phyloP scores from a whole-genome alignment of 2,329 filamentous ascomycete genomes.

The Trichophyton rubrum region DNA sequence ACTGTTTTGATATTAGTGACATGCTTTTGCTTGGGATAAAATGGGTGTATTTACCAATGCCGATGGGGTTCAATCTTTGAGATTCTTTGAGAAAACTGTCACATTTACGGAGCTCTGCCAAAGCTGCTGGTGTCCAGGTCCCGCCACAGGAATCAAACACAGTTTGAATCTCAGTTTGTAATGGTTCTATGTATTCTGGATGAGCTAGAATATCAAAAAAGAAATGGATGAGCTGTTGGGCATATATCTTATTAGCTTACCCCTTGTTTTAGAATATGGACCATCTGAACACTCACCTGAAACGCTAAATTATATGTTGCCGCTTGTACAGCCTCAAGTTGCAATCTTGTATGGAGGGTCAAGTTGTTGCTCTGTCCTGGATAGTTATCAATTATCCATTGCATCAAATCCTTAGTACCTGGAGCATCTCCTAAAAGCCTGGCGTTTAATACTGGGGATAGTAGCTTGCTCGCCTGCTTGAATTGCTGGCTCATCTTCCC shows the following conservation, averaged over 20 bases:
- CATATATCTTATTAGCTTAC: not conserved
- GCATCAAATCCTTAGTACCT: not conserved
- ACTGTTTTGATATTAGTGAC: slow-evolving; percentile 11
- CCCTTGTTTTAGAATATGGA: not conserved
- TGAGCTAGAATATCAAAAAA: slow-evolving; percentile 17
- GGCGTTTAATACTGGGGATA: not conserved
- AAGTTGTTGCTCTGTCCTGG: not conserved
- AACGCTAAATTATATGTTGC: not conserved
- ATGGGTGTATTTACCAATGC: slow-evolving; percentile 10
- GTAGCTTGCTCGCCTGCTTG: not conserved
- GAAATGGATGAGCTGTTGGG: slow-evolving; percentile 15
- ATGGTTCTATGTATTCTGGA: slow-evolving; percentile 9
- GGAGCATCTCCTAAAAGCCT: not conserved
- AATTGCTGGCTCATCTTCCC: not conserved
- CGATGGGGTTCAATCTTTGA: slow-evolving; percentile 22
- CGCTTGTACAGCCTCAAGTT: not conserved
- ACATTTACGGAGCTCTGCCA: slow-evolving; percentile 30
- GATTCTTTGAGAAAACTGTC: slow-evolving; percentile 34
- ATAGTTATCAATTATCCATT: not conserved
- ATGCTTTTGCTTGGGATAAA: not conserved
- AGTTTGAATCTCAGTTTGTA: slow-evolving; percentile 16
- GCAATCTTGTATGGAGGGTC: not conserved
- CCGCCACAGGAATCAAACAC: slow-evolving; percentile 18
- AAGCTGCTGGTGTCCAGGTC: slow-evolving; percentile 26
- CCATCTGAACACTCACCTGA: not conserved